Percentiles rank a stretch among this genome's conserved stretches.
These are phyloP conservation scores for Forsythia viridissima DNA, from an alignment of 257 asterid genomes.

Conservation along the genomic window DNA sequence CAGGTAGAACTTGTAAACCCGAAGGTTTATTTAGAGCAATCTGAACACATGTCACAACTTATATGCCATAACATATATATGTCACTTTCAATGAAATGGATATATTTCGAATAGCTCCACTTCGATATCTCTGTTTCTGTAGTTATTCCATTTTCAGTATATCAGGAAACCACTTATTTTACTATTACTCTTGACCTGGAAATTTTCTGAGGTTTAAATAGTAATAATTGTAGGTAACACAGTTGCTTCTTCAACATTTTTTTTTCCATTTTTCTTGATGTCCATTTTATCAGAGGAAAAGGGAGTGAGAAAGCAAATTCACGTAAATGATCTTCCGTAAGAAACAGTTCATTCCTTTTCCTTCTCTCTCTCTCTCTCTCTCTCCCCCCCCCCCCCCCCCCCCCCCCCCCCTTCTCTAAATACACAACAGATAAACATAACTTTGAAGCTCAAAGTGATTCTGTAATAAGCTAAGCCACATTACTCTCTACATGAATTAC, in stretches of 20 bases:
- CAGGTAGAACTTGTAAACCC: constrained; percentile 94
- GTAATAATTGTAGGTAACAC: not conserved
- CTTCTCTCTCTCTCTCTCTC: no score
- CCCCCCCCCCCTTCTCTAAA: not conserved
- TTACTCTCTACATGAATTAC: not conserved
- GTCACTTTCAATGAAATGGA: constrained; percentile 4
- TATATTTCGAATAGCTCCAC: not conserved
- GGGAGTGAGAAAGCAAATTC: not conserved
- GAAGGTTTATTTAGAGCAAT: constrained; percentile 87
- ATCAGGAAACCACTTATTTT: not conserved
- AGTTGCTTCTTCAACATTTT: not conserved
- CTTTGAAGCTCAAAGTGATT: constrained; percentile 6
- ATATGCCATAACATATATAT: not conserved
- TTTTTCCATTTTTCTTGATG: not conserved
- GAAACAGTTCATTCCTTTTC: no score
- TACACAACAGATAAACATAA: not conserved
- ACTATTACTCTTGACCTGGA: not conserved
- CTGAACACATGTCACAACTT: constrained; percentile 43
- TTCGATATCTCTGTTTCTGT: not conserved
- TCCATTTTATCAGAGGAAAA: not conserved
- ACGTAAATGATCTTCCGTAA: not conserved
- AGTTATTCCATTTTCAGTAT: not conserved
- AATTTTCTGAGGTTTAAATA: constrained; percentile 2
- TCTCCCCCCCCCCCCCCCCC: no score
- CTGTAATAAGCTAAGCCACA: constrained; percentile 19